phyloP scores from a whole-genome alignment of 2,329 filamentous ascomycete genomes.

The Aspergillus quadrilineatus region DNA sequence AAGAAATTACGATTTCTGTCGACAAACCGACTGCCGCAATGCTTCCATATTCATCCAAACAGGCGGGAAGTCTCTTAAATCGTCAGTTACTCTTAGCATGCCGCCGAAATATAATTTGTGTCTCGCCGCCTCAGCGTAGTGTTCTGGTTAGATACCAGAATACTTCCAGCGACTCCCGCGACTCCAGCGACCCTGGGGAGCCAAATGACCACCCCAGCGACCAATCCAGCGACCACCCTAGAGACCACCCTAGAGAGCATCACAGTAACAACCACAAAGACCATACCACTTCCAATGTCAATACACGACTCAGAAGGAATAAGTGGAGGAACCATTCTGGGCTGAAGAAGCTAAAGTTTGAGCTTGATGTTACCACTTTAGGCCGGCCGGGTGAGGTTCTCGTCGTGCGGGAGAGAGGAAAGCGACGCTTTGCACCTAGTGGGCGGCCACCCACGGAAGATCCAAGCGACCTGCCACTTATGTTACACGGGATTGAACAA shows the following conservation, averaged over 20 bases:
- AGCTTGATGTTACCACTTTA: slow-evolving; percentile 33
- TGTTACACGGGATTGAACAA: slow-evolving; percentile 29
- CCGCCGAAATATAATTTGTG: slow-evolving; percentile 7
- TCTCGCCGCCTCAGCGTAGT: slow-evolving; percentile 13
- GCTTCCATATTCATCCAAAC: slow-evolving; percentile 26
- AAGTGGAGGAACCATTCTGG: neutral
- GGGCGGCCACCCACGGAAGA: slow-evolving; percentile 6
- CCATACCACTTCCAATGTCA: too few species aligned
- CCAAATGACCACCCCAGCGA: neutral
- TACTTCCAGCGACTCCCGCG: slow-evolving; percentile 12
- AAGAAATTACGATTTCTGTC: slow-evolving; percentile 1
- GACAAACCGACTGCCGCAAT: slow-evolving; percentile 20
- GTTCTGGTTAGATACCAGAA: slow-evolving; percentile 23
- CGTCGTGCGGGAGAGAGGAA: slow-evolving; percentile 30
- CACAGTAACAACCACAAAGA: neutral
- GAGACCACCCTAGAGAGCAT: neutral
- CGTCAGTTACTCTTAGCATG: slow-evolving; percentile 17
- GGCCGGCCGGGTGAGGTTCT: slow-evolving; percentile 41
- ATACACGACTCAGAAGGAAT: neutral
- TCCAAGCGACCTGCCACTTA: slow-evolving; percentile 21
- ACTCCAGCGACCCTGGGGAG: neutral
- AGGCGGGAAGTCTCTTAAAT: slow-evolving; percentile 24
- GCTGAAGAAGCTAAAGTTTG: slow-evolving; percentile 1
- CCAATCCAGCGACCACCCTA: neutral
- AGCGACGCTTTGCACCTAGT: slow-evolving; percentile 16